These are phyloP conservation scores for Vigna mungo DNA, from an alignment of 306 rosid genomes.

Conservation along the genomic window DNA sequence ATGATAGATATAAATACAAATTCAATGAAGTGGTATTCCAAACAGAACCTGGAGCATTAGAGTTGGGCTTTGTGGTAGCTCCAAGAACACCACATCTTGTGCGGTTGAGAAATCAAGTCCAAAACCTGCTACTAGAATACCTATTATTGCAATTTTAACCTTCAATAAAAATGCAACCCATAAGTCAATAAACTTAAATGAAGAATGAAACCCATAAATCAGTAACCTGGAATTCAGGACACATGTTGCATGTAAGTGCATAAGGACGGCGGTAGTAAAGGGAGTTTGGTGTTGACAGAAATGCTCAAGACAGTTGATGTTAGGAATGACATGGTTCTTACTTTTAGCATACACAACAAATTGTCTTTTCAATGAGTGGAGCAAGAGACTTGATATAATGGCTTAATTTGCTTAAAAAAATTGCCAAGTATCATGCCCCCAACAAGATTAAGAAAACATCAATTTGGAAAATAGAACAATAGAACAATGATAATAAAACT, in stretches of 20 bases:
- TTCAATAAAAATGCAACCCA: slow-evolving; percentile 44
- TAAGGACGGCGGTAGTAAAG: neutral
- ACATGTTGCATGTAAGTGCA: slow-evolving; percentile 8
- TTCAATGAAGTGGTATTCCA: slow-evolving; percentile 22
- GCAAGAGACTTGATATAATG: slow-evolving; percentile 13
- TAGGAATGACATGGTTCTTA: slow-evolving; percentile 16
- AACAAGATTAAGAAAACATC: slow-evolving; percentile 7
- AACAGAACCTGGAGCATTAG: slow-evolving; percentile 86
- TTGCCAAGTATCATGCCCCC: slow-evolving; percentile 11
- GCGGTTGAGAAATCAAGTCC: slow-evolving; percentile 96
- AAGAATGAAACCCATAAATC: slow-evolving; percentile 36
- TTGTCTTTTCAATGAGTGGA: slow-evolving; percentile 27
- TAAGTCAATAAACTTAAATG: slow-evolving; percentile 32
- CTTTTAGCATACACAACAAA: neutral
- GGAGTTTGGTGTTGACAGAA: slow-evolving; percentile 29
- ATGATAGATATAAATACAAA: slow-evolving; percentile 22
- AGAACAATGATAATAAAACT: slow-evolving; percentile 30
- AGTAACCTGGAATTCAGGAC: slow-evolving; percentile 1
- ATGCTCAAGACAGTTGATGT: neutral
- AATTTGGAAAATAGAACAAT: slow-evolving; percentile 32
- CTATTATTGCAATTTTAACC: slow-evolving; percentile 92
- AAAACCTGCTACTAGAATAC: slow-evolving; percentile 89
- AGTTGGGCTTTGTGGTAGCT: slow-evolving; percentile 83
- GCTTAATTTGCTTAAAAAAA: slow-evolving; percentile 15
- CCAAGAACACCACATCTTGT: slow-evolving; percentile 90